phyloP scores from a whole-genome alignment of 495 filamentous ascomycete genomes.

The Saxophila tyrrhenica region DNA sequence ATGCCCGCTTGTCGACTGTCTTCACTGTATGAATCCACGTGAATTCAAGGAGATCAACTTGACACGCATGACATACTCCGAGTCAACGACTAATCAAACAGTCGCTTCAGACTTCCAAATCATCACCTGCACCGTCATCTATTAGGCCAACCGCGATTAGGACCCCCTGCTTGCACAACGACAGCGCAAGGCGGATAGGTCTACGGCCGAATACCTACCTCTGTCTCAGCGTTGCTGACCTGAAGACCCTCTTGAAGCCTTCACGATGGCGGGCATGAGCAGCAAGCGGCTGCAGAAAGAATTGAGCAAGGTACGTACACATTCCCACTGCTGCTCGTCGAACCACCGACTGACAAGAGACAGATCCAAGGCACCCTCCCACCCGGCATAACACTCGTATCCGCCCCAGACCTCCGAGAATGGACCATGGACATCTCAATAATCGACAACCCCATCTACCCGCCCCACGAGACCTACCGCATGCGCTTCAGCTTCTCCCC shows the following conservation, averaged over 20 bases:
- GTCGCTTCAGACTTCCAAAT: too few relatives aligned
- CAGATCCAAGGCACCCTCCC: conserved; percentile 30
- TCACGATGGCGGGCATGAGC: conserved; percentile 17
- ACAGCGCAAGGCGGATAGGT: too few relatives aligned
- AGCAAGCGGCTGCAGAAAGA: conserved; percentile 18
- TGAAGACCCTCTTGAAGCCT: background rate
- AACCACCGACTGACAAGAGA: background rate
- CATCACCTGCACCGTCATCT: too few relatives aligned
- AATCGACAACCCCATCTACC: conserved; percentile 80
- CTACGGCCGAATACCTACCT: too few relatives aligned
- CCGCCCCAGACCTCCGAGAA: conserved; percentile 70
- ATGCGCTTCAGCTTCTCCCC: conserved; percentile 75
- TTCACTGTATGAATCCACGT: too few relatives aligned
- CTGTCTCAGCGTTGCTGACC: background rate
- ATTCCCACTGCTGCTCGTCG: background rate
- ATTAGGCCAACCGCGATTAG: too few relatives aligned
- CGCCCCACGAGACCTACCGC: conserved; percentile 61
- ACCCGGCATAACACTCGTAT: conserved; percentile 65
- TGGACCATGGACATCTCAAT: conserved; percentile 92
- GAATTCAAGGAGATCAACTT: too few relatives aligned
- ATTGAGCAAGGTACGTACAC: conserved; percentile 9
- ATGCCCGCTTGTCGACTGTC: too few relatives aligned
- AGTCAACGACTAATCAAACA: too few relatives aligned
- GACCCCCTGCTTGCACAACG: too few relatives aligned
- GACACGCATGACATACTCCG: too few relatives aligned